Base-by-base conservation (phyloP, 352 stramenopile species). In the Phytophthora pinifolia region DNA sequence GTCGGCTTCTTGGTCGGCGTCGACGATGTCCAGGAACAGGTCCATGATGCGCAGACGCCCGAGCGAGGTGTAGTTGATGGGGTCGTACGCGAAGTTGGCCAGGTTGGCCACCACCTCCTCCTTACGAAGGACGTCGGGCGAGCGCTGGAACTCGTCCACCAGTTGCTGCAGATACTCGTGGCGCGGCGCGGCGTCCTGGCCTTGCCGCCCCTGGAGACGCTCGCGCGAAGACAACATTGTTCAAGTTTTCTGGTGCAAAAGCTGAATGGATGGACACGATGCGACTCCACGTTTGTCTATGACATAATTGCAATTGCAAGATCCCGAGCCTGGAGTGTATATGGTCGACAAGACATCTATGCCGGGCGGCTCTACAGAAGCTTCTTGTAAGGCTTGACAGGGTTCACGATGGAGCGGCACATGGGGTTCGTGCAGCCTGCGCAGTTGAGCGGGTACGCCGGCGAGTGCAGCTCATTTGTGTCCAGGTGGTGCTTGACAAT, bases 401-500 rank as follows among this genome's bases (percentile, higher is more conserved):
- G 87, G 65, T 96, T 96, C 45, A 86, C 67, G 33, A 96, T 92
- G 54, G 47, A 87, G 20, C 87, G 75, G 70, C 87, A 96, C 65
- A 83, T 86, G 9, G 84, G 74, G 62, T 95, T 96, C 22, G 69
- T 76, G 70, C 87, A 96, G 32, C 62, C 70, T 3, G 83, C 76
- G 46, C 87, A 96, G 51, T 93, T 94, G 35, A 96, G 83, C 45
- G 79, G 79, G 60, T 96, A 96, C 59, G 86, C 68, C 6, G 83
- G 42, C 51, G 83, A 91, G 68, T 92, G 82, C 35, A 95, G 66
- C 50, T 78, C 54, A 8, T 87, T 58, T 9, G 68, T 66, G 52
- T 94, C 85, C 35, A 99, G 58, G 18, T 98, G 95, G 39, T 95
- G 78, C 44, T 96, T 94, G 10, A 99, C 94, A 67, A 99, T 92